Evolutionary conservation across 495 filamentous ascomycete species (phyloP).

Genomic region (Niebla homalea): DNA sequence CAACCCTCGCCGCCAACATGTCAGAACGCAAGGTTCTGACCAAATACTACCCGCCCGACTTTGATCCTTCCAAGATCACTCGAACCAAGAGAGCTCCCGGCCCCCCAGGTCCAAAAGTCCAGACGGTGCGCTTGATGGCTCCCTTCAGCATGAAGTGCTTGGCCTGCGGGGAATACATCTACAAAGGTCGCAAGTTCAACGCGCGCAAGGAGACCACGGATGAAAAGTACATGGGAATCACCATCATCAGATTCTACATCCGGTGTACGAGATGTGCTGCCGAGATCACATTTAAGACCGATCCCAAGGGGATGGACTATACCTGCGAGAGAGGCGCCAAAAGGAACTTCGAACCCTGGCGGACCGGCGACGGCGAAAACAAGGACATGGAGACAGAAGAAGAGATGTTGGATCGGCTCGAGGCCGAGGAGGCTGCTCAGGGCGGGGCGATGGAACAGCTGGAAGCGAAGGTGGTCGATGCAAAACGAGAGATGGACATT

Average conservation of each 20-base stretch:
- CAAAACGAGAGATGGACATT: conserved; percentile 93
- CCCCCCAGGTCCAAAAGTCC: conserved; percentile 58
- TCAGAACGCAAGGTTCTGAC: conserved; percentile 83
- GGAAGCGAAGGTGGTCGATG: conserved; percentile 75
- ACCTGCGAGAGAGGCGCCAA: conserved; percentile 74
- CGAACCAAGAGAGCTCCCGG: conserved; percentile 53
- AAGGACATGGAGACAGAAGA: conserved; percentile 68
- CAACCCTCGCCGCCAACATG: conserved; percentile 38
- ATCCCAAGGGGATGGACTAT: conserved; percentile 92
- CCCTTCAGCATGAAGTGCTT: conserved; percentile 92
- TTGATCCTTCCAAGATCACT: conserved; percentile 76
- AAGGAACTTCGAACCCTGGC: conserved; percentile 89
- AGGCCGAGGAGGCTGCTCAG: conserved; percentile 54
- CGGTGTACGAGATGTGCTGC: conserved; percentile 78
- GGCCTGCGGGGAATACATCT: conserved; percentile 90
- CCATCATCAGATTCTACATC: conserved; percentile 91
- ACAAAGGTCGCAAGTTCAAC: conserved; percentile 94
- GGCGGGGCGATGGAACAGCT: conserved; percentile 64
- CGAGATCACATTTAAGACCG: conserved; percentile 91
- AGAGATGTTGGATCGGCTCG: conserved; percentile 70
- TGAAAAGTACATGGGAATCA: conserved; percentile 79
- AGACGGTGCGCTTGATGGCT: conserved; percentile 91
- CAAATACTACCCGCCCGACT: conserved; percentile 92
- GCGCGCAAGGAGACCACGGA: conserved; percentile 89
- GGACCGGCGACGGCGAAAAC: conserved; percentile 35